Percentiles rank a stretch among this genome's conserved stretches.
Conservation (phyloP, 495 filamentous ascomycete genomes). For the Friedmanniomyces simplex region DNA sequence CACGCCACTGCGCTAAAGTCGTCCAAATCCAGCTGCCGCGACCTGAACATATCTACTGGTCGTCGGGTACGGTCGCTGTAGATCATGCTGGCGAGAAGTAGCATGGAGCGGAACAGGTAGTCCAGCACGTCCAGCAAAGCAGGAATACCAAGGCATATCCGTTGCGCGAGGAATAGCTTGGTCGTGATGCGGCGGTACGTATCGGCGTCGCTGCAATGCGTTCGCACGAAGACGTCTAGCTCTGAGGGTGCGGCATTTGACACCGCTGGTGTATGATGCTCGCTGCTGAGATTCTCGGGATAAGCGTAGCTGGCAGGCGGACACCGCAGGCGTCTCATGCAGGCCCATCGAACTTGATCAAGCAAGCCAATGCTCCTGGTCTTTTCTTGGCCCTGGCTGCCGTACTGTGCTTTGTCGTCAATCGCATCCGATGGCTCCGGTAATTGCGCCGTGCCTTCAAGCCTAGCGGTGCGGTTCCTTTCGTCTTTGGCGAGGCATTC, state of each 20-base stretch:
- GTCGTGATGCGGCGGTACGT: slow-evolving; percentile 22
- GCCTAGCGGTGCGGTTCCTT: slow-evolving; percentile 41
- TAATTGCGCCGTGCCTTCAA: slow-evolving; percentile 39
- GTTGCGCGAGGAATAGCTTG: slow-evolving; percentile 26
- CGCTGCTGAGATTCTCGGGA: neutral
- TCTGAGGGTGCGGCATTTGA: slow-evolving; percentile 17
- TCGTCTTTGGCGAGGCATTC: slow-evolving; percentile 34
- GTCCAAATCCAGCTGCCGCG: neutral
- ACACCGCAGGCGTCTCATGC: slow-evolving; percentile 24
- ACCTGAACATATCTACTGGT: slow-evolving; percentile 1
- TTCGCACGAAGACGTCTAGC: slow-evolving; percentile 21
- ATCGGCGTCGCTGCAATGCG: neutral
- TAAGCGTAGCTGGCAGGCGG: slow-evolving; percentile 23
- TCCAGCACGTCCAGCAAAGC: slow-evolving; percentile 19
- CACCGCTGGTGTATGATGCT: neutral
- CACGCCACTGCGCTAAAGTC: neutral
- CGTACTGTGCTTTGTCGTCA: neutral
- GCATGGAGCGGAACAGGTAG: slow-evolving; percentile 13
- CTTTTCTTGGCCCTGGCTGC: neutral
- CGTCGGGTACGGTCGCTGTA: neutral
- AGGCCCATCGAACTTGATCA: slow-evolving; percentile 23
- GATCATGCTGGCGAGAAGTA: slow-evolving; percentile 12
- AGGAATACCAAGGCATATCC: slow-evolving; percentile 23
- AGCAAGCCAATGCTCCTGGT: neutral
- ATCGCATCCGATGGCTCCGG: slow-evolving; percentile 19